A percentile compares a stretch with the other conserved stretches of the same genome.
Conservation (phyloP, 2,329 filamentous ascomycete genomes). For the Pseudogymnoascus sp. region DNA sequence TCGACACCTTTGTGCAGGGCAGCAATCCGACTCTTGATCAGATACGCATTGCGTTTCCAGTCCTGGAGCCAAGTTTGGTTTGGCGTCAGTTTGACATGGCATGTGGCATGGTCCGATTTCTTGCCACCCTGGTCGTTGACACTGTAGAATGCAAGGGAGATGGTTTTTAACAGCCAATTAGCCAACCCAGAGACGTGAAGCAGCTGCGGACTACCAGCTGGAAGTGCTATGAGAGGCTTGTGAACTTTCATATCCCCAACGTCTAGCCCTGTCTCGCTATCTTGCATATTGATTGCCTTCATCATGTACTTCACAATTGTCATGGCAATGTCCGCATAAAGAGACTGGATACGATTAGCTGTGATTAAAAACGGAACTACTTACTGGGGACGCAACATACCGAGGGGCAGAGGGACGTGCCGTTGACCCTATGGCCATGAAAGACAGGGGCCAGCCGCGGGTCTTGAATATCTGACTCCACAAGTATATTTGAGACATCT, state of each 20-base stretch:
- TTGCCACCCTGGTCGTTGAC: conserved; percentile 41
- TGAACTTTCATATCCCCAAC: conserved; percentile 45
- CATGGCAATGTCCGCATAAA: conserved; percentile 54
- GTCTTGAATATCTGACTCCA: conserved; percentile 41
- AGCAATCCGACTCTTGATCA: conserved; percentile 37
- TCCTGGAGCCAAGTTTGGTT: conserved; percentile 40
- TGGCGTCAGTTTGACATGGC: conserved; percentile 41
- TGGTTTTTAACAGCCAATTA: conserved; percentile 35
- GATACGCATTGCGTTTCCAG: conserved; percentile 45
- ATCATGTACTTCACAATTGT: conserved; percentile 48
- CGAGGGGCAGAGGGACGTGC: conserved; percentile 39
- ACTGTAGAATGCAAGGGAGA: conserved; percentile 37
- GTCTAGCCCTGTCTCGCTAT: conserved; percentile 31
- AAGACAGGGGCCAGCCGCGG: conserved; percentile 32
- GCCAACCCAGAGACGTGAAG: conserved; percentile 42
- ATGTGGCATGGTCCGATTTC: conserved; percentile 39
- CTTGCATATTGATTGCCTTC: conserved; percentile 28
- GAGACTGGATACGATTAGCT: conserved; percentile 18
- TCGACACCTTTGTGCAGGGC: conserved; percentile 36
- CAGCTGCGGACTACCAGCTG: conserved; percentile 32
- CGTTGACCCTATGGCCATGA: conserved; percentile 50
- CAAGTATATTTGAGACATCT: conserved; percentile 40
- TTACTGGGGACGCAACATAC: neutral
- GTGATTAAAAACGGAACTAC: no score
- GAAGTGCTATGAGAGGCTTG: conserved; percentile 41